A percentile compares a stretch with the other conserved stretches of the same genome.
These are phyloP conservation scores for Pseudocercospora vitis DNA, from an alignment of 2,329 filamentous ascomycete species.

Conservation along the genomic window DNA sequence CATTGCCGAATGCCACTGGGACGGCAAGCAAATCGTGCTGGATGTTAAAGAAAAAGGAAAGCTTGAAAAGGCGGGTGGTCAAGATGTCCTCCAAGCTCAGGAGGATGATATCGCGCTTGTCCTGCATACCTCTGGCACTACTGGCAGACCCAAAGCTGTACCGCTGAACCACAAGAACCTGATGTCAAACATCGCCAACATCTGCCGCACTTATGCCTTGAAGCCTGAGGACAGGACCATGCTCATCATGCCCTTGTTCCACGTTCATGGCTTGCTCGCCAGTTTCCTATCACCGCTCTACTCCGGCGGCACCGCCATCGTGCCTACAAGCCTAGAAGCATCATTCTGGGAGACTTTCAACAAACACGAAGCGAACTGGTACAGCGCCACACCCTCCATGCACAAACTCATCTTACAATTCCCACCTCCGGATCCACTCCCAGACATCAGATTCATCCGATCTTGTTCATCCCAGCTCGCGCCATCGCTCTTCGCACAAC, in stretches of 20 bases:
- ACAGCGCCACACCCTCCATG: slow-evolving; percentile 84
- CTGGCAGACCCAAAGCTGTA: slow-evolving; percentile 79
- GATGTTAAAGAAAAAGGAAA: slow-evolving; percentile 76
- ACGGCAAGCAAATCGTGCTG: slow-evolving; percentile 66
- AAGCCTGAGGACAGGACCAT: slow-evolving; percentile 71
- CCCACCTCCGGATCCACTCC: slow-evolving; percentile 59
- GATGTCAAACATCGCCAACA: slow-evolving; percentile 78
- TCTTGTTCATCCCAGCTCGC: slow-evolving; percentile 84
- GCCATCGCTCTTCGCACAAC: slow-evolving; percentile 73
- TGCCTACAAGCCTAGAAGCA: slow-evolving; percentile 73
- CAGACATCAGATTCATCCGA: slow-evolving; percentile 77
- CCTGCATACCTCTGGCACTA: slow-evolving; percentile 81
- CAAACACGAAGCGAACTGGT: slow-evolving; percentile 77
- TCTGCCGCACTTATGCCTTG: slow-evolving; percentile 72
- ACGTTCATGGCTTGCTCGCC: slow-evolving; percentile 80
- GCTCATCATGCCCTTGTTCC: slow-evolving; percentile 87
- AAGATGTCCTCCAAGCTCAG: slow-evolving; percentile 55
- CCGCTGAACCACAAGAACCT: slow-evolving; percentile 79
- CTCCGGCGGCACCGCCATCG: slow-evolving; percentile 74
- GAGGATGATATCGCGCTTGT: slow-evolving; percentile 78
- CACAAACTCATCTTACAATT: slow-evolving; percentile 78
- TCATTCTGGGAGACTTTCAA: slow-evolving; percentile 79
- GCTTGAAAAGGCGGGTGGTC: slow-evolving; percentile 53
- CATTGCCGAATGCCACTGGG: slow-evolving; percentile 81
- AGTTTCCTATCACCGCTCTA: slow-evolving; percentile 74